phyloP scores from a whole-genome alignment of 1,139 yeast genomes.

The Yamadazyma aaseri region DNA sequence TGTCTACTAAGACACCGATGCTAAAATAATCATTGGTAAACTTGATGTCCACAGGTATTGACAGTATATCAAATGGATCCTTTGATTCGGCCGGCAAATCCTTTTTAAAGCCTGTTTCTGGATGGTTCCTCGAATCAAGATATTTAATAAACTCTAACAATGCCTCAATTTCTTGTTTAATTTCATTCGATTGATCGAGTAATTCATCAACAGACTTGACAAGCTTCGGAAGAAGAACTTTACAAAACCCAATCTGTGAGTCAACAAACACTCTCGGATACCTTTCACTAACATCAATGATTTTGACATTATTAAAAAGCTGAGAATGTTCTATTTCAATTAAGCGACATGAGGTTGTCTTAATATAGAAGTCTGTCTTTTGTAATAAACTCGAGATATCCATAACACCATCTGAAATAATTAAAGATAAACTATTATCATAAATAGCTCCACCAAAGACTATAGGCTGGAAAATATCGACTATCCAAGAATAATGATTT shows the following conservation, averaged over 20 bases:
- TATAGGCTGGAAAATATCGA: conserved; percentile 21
- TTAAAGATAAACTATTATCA: conserved; percentile 19
- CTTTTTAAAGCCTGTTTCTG: not conserved
- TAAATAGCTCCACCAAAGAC: conserved; percentile 14
- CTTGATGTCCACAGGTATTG: conserved; percentile 24
- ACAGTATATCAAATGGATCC: conserved; percentile 1
- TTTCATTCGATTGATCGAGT: conserved; percentile 13
- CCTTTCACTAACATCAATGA: conserved; percentile 16
- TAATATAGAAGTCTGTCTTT: conserved; percentile 17
- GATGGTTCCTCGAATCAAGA: too few species aligned
- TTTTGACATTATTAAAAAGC: conserved; percentile 20
- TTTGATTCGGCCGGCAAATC: not conserved
- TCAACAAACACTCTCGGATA: conserved; percentile 19
- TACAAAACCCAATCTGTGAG: conserved; percentile 33
- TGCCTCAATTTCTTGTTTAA: conserved; percentile 18
- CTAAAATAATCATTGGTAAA: conserved; percentile 38
- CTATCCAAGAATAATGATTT: conserved; percentile 21
- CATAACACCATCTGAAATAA: conserved; percentile 15
- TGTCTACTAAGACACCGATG: conserved; percentile 30
- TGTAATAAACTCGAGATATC: conserved; percentile 22
- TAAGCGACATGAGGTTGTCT: conserved; percentile 14
- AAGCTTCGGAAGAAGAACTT: conserved; percentile 31
- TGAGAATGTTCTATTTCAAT: conserved; percentile 34
- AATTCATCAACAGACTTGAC: conserved; percentile 20
- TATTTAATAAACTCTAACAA: not conserved